phyloP scores from a whole-genome alignment of 1,284 basidiomycete genomes.

The Cystobasidium slooffiae region DNA sequence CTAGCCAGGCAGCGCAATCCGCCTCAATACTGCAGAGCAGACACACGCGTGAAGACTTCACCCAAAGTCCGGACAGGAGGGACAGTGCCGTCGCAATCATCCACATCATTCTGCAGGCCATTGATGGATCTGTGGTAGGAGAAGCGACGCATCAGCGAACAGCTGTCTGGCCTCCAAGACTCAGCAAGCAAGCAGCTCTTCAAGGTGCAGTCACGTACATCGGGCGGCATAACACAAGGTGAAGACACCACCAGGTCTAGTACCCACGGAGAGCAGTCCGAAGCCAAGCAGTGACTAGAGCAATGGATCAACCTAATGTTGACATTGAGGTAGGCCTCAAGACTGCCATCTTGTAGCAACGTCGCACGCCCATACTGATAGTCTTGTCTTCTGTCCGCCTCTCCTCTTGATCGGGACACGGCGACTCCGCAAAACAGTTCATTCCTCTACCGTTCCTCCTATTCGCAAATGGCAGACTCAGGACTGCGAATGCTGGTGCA shows the following conservation, averaged over 20 bases:
- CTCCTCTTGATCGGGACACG: background rate
- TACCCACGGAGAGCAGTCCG: background rate
- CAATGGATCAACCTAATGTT: constrained; percentile 26
- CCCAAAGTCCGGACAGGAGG: too few relatives aligned
- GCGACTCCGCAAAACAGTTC: background rate
- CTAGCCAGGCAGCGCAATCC: too few relatives aligned
- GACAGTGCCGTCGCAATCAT: too few relatives aligned
- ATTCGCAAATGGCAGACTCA: constrained; percentile 9
- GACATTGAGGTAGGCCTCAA: constrained; percentile 7
- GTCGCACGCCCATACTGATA: background rate
- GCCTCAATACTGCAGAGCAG: too few relatives aligned
- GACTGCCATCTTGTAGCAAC: background rate
- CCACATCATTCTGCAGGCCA: too few relatives aligned
- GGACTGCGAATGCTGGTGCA: constrained; percentile 28
- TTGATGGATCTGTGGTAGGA: too few relatives aligned
- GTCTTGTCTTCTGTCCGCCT: background rate
- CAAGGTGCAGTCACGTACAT: too few relatives aligned
- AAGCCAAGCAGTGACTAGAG: background rate
- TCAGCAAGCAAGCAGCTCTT: too few relatives aligned
- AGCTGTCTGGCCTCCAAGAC: too few relatives aligned
- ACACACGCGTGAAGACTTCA: too few relatives aligned
- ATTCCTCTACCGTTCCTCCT: constrained; percentile 30
- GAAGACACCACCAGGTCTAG: background rate
- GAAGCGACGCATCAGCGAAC: too few relatives aligned
- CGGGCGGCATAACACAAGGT: too few relatives aligned